Conservation (phyloP, 495 filamentous ascomycete species). For the Aspergillus haitiensis region DNA sequence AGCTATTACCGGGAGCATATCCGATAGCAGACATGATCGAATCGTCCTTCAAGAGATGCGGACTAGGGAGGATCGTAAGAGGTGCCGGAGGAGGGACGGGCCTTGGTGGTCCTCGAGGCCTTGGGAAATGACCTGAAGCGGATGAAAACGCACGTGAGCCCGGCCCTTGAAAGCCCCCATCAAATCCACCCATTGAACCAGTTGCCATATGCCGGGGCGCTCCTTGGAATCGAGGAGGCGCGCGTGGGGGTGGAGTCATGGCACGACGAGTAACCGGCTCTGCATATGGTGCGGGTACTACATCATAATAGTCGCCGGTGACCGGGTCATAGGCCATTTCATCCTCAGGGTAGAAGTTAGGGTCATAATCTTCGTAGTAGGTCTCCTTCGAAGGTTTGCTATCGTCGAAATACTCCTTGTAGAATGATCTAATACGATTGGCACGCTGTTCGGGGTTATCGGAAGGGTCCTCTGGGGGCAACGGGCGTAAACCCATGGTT, state of each 20-base stretch:
- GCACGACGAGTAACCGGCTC: slow-evolving; percentile 84
- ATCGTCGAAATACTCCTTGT: slow-evolving; percentile 98
- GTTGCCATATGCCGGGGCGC: slow-evolving; percentile 47
- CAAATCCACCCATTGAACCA: slow-evolving; percentile 46
- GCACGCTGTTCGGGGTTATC: slow-evolving; percentile 91
- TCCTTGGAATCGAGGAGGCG: slow-evolving; percentile 69
- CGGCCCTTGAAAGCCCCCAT: slow-evolving; percentile 43
- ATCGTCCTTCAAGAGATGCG: slow-evolving; percentile 83
- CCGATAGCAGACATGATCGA: slow-evolving; percentile 73
- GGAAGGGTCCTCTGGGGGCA: slow-evolving; percentile 82
- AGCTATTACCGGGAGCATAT: slow-evolving; percentile 78
- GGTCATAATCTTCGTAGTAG: slow-evolving; percentile 71
- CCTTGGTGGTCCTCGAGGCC: slow-evolving; percentile 53
- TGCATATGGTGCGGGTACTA: slow-evolving; percentile 63
- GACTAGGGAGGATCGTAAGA: slow-evolving; percentile 77
- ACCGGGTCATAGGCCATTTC: slow-evolving; percentile 70
- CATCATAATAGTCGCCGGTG: slow-evolving; percentile 71
- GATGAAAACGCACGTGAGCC: slow-evolving; percentile 67
- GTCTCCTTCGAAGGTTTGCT: slow-evolving; percentile 53
- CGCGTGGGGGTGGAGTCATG: slow-evolving; percentile 92
- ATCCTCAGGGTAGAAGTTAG: slow-evolving; percentile 57
- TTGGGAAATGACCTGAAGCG: slow-evolving; percentile 58
- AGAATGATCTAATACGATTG: slow-evolving; percentile 96
- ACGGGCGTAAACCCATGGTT: slow-evolving; percentile 87
- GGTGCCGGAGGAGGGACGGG: slow-evolving; percentile 71